A percentile compares a stretch with the other conserved stretches of the same genome.
phyloP scores from a whole-genome alignment of 495 filamentous ascomycete genomes.

The Rostrohypoxylon terebratum region DNA sequence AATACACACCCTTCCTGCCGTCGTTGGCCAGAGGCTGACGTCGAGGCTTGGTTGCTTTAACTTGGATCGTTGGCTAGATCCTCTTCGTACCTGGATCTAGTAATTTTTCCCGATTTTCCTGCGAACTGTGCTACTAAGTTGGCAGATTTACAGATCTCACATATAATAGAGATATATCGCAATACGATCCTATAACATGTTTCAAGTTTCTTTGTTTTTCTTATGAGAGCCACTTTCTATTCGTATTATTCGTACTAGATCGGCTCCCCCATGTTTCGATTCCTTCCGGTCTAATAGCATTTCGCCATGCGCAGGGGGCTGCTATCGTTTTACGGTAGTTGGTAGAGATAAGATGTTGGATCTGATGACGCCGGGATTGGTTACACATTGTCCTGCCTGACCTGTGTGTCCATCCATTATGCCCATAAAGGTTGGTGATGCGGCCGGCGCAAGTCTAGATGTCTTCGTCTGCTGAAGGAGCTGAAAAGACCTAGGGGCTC shows the following conservation, averaged over 20 bases:
- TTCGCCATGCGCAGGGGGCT: slow-evolving; percentile 31
- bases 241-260: slow-evolving; percentile 26
- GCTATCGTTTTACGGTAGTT: slow-evolving; percentile 33
- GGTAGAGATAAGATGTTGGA: slow-evolving; percentile 35
- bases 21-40: slow-evolving; percentile 25
- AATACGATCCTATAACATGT: slow-evolving; percentile 17
- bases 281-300: slow-evolving; percentile 31
- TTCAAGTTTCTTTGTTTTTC: slow-evolving; percentile 22
- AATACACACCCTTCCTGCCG: slow-evolving; percentile 12
- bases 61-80: slow-evolving; percentile 22
- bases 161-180: slow-evolving; percentile 16
- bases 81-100: slow-evolving; percentile 13
- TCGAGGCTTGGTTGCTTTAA: slow-evolving; percentile 24
- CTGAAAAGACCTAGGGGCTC: background rate
- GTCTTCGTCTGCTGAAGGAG: background rate
- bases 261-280: slow-evolving; percentile 26
- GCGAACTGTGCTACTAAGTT: background rate
- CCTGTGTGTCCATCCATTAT: slow-evolving; percentile 11
- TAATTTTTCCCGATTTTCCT: slow-evolving; percentile 11
- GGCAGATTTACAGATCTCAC: background rate
- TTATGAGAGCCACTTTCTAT: slow-evolving; percentile 10
- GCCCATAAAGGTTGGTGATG: background rate
- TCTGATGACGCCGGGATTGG: slow-evolving; percentile 37
- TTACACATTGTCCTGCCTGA: slow-evolving; percentile 30
- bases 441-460: slow-evolving; percentile 15